phyloP scores from a whole-genome alignment of 83 land plant genomes.

The Picea abies region DNA sequence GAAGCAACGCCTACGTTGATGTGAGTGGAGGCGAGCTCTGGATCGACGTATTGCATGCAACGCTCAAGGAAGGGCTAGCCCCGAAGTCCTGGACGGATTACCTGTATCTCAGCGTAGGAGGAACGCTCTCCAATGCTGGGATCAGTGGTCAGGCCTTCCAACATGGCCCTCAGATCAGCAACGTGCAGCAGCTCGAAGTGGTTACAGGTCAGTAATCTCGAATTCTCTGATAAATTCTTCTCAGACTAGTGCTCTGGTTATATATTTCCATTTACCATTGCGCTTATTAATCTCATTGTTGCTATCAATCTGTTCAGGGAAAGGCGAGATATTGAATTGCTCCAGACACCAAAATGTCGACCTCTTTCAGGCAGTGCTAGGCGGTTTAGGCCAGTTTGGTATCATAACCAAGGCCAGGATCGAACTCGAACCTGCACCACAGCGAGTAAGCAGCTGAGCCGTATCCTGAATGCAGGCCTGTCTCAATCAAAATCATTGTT shows the following conservation, averaged over 20 bases:
- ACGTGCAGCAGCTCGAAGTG: constrained; percentile 67
- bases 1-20: constrained; percentile 46
- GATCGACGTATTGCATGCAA: constrained; percentile 67
- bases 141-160: constrained; percentile 77
- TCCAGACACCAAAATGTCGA: constrained; percentile 65
- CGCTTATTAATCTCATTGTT: background rate
- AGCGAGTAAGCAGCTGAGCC: constrained; percentile 43
- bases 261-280: background rate
- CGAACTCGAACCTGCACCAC: constrained; percentile 75
- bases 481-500: background rate
- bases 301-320: constrained; percentile 45
- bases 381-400: constrained; percentile 95
- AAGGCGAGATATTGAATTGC: constrained; percentile 74
- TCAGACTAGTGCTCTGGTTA: background rate
- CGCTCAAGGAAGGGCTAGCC: constrained; percentile 54
- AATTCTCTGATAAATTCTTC: background rate
- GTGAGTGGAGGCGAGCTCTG: constrained; percentile 80
- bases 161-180: constrained; percentile 79
- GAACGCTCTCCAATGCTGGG: constrained; percentile 84
- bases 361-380: constrained; percentile 78
- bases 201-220: background rate
- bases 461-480: background rate
- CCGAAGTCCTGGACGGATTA: constrained; percentile 81
- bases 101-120: constrained; percentile 70
- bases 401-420: constrained; percentile 91